These are phyloP conservation scores for Selenicereus undatus DNA, from an alignment of 148 eudicot genomes.

Conservation along the genomic window DNA sequence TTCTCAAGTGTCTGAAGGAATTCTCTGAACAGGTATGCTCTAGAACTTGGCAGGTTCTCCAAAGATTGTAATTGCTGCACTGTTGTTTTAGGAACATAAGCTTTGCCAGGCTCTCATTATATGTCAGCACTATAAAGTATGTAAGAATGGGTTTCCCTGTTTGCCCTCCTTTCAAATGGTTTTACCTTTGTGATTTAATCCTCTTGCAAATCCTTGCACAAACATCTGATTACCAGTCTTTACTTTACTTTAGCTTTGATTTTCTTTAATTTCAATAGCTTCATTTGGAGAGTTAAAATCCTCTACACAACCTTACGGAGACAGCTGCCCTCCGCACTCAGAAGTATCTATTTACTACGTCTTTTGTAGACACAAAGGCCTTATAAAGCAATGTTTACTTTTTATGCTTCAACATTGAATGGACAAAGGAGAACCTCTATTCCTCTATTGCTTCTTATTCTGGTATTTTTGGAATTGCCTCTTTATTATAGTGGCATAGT, in stretches of 20 bases:
- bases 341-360: neutral
- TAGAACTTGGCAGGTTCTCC: neutral
- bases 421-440: neutral
- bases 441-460: neutral
- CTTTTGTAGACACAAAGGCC: neutral
- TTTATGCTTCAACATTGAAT: neutral
- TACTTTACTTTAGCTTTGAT: neutral
- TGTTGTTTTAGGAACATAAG: neutral
- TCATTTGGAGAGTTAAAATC: neutral
- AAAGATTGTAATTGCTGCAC: neutral
- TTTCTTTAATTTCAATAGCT: neutral
- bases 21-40: conserved; percentile 61
- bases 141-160: neutral
- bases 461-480: neutral
- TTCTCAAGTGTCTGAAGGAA: conserved; percentile 76
- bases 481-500: neutral
- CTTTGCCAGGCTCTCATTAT: neutral
- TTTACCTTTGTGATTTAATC: neutral
- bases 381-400: neutral
- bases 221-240: neutral
- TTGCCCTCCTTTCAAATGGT: neutral
- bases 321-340: no score
- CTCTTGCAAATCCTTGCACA: neutral
- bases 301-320: neutral
- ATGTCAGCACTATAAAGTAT: neutral